phyloP scores from a whole-genome alignment of 2,329 filamentous ascomycete genomes.

The Alternaria novae-zelandiae region DNA sequence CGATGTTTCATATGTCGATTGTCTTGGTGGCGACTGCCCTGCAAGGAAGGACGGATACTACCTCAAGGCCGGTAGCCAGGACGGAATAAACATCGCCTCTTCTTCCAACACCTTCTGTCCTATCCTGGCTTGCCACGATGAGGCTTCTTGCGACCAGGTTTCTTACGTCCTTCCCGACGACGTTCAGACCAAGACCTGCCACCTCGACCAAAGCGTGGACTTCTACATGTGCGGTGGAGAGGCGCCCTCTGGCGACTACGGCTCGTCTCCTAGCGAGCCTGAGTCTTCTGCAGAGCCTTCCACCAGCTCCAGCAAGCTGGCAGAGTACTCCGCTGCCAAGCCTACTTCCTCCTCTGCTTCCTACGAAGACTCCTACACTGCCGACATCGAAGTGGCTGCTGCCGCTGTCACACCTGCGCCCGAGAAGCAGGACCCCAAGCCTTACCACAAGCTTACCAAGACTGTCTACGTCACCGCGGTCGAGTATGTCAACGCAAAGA shows the following conservation, averaged over 20 bases:
- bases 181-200: constrained; percentile 42
- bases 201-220: constrained; percentile 29
- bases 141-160: constrained; percentile 31
- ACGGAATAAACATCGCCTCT: constrained; percentile 21
- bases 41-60: constrained; percentile 44
- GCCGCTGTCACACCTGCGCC: constrained; percentile 35
- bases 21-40: constrained; percentile 37
- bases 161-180: constrained; percentile 44
- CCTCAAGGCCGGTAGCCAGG: constrained; percentile 31
- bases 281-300: constrained; percentile 8
- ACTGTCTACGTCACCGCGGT: constrained; percentile 44
- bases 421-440: constrained; percentile 9
- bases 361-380: constrained; percentile 13
- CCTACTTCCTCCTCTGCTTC: constrained; percentile 16
- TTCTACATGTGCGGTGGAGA: constrained; percentile 46
- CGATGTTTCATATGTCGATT: constrained; percentile 50
- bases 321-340: constrained; percentile 9
- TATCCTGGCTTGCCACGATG: constrained; percentile 32
- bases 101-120: constrained; percentile 42
- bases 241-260: constrained; percentile 28
- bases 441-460: constrained; percentile 20
- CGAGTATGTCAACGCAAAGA: constrained; percentile 42
- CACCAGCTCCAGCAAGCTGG: background rate
- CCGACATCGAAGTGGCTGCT: constrained; percentile 24
- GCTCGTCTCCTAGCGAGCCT: constrained; percentile 8